Evolutionary conservation across 106 monocot genomes (phyloP), one percentile per base, ranked within the genome.

Genomic region (Dioscorea zingiberensis): DNA sequence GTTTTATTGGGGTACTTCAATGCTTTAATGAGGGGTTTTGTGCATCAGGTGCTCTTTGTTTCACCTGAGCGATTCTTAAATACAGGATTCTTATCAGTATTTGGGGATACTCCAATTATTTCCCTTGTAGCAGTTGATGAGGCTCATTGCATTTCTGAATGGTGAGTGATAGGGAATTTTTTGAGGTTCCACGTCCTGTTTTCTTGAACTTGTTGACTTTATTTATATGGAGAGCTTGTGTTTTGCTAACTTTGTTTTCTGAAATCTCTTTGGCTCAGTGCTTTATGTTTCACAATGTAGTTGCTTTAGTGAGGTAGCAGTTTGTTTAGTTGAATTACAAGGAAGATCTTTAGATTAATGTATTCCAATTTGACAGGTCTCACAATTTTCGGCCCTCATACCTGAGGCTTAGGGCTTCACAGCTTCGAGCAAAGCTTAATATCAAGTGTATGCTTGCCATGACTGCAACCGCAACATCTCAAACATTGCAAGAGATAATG

Each of bases 91-190:
- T 62, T 88, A 56, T 77, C 81, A 16, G 59, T 84, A 51, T 81
- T 88, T 47, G 59, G 53, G 62, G 69, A 84, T 66, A 72, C 49
- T 62, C 70, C 83, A 59, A 54, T 67, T 68, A 69, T 91, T 70
- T 92, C 97, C 23, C 80, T 98, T 60, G 38, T 92, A 38, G 97
- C 82, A 44, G 74, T 98, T 69, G 97, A 98, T 84, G 97, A 98
- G 89, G 97, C 97, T 73, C 97, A 98, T 65, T 98, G 97, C 79
- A 78, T 98, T 74, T 98, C 97, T 71, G 97, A 98, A 78, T 98
- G 97, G 97, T 97, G 48, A 84, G 79, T 74, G 45, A 17, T 66
- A 7, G 30, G 30, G 30, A 3, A 3, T 3, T 30, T 30, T 30
- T 30, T 30, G 30, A 3, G 30, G 30, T 30, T 30, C 2, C 7